phyloP scores from a whole-genome alignment of 148 eudicot genomes.

The Persicaria tinctoria region DNA sequence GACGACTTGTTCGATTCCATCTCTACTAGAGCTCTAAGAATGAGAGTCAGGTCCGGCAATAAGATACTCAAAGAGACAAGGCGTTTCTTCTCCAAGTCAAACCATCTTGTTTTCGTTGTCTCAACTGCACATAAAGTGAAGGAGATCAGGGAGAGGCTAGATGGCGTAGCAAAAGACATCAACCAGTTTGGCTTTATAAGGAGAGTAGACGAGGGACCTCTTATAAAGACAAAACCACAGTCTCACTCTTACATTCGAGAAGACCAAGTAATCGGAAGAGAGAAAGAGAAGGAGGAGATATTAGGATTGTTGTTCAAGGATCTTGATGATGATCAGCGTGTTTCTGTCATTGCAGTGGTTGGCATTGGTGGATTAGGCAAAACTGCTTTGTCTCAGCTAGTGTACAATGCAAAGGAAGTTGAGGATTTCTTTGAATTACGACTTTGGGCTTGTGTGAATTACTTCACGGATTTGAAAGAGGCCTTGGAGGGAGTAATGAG shows the following conservation, averaged over 20 bases:
- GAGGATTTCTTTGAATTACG: slow-evolving; percentile 10
- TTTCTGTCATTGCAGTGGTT: slow-evolving; percentile 13
- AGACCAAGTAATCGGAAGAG: not conserved
- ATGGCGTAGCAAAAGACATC: not conserved
- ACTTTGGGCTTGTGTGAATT: slow-evolving; percentile 23
- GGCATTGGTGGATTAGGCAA: slow-evolving; percentile 30
- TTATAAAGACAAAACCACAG: too few relatives aligned
- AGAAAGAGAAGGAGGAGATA: not conserved
- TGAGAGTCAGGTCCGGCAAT: not conserved
- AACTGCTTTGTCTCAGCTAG: slow-evolving; percentile 19
- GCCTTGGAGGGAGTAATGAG: slow-evolving; percentile 12
- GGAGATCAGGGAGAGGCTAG: not conserved
- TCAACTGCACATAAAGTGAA: not conserved
- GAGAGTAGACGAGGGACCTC: not conserved
- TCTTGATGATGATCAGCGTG: not conserved
- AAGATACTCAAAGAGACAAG: not conserved
- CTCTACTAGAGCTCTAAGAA: not conserved
- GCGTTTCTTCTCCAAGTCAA: not conserved
- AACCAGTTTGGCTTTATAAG: not conserved
- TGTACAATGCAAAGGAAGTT: not conserved
- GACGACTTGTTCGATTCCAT: not conserved
- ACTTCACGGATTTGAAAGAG: slow-evolving; percentile 15
- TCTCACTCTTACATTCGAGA: not conserved
- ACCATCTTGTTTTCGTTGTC: not conserved
- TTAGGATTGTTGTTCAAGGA: not conserved